These are phyloP conservation scores for Carex parvula DNA, from an alignment of 176 grass and related monocot genomes.

Conservation along the genomic window DNA sequence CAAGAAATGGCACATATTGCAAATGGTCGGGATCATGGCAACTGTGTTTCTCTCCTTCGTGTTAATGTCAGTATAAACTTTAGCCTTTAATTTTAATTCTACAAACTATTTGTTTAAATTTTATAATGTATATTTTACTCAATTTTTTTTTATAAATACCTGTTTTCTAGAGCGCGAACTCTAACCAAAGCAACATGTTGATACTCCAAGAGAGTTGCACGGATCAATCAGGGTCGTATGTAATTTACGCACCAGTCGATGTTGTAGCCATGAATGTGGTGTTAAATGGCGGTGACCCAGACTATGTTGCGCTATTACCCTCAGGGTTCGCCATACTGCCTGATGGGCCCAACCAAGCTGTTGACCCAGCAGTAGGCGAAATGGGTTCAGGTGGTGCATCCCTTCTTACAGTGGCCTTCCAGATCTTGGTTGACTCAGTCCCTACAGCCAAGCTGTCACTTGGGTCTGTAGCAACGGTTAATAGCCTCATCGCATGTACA, in stretches of 20 bases:
- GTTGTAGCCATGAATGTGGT: constrained; percentile 97
- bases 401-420: constrained; percentile 91
- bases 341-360: constrained; percentile 36
- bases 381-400: constrained; percentile 61
- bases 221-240: constrained; percentile 77
- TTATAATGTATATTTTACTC: neutral
- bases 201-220: constrained; percentile 99
- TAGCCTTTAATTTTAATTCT: neutral
- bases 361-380: neutral
- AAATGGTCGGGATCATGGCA: constrained; percentile 91
- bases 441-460: constrained; percentile 90
- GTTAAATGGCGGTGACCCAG: constrained; percentile 80
- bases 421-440: constrained; percentile 93
- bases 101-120: neutral
- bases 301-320: constrained; percentile 85
- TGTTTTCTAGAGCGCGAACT: constrained; percentile 75
- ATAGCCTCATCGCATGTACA: constrained; percentile 96
- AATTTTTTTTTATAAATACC: too few species aligned
- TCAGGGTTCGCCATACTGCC: constrained; percentile 93
- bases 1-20: constrained; percentile 99
- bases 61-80: constrained; percentile 55
- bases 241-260: constrained; percentile 93
- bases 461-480: constrained; percentile 87
- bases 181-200: constrained; percentile 98
- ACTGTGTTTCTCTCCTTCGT: constrained; percentile 87